Conservation (phyloP, 768 basidiomycete species). For the Suillus brevipes region DNA sequence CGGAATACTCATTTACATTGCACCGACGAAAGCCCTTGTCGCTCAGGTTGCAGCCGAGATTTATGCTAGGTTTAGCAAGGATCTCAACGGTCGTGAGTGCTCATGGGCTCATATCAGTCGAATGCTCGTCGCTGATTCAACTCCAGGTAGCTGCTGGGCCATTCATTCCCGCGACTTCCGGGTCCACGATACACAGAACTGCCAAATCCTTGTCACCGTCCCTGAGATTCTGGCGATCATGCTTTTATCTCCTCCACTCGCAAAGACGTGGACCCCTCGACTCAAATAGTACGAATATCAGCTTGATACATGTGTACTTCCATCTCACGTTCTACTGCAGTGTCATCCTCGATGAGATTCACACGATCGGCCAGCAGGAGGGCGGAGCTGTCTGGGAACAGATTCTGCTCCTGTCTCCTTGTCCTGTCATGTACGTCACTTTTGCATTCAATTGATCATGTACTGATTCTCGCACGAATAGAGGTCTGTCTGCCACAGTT, state of each 20-base stretch:
- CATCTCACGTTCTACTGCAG: constrained; percentile 32
- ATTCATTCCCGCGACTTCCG: constrained; percentile 67
- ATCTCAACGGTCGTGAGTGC: constrained; percentile 44
- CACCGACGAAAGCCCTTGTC: constrained; percentile 75
- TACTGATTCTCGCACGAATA: constrained; percentile 21
- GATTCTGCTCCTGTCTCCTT: constrained; percentile 67
- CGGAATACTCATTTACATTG: constrained; percentile 69
- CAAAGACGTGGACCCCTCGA: constrained; percentile 59
- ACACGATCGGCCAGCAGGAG: constrained; percentile 69
- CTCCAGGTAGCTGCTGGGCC: constrained; percentile 59
- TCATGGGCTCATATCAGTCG: constrained; percentile 1
- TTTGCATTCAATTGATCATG: not conserved
- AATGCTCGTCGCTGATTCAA: not conserved
- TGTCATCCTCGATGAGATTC: constrained; percentile 60
- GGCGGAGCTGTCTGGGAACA: constrained; percentile 76
- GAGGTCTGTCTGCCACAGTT: constrained; percentile 72
- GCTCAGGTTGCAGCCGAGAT: constrained; percentile 72
- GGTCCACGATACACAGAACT: constrained; percentile 60
- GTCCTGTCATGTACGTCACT: constrained; percentile 63
- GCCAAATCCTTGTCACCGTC: constrained; percentile 74
- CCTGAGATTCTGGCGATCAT: constrained; percentile 70
- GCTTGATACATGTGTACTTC: not conserved
- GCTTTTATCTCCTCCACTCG: constrained; percentile 67
- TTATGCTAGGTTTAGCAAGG: constrained; percentile 68
- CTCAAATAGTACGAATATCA: constrained; percentile 50